Evolutionary conservation across 768 basidiomycete species (phyloP).

Genomic region (Russula olivacea): DNA sequence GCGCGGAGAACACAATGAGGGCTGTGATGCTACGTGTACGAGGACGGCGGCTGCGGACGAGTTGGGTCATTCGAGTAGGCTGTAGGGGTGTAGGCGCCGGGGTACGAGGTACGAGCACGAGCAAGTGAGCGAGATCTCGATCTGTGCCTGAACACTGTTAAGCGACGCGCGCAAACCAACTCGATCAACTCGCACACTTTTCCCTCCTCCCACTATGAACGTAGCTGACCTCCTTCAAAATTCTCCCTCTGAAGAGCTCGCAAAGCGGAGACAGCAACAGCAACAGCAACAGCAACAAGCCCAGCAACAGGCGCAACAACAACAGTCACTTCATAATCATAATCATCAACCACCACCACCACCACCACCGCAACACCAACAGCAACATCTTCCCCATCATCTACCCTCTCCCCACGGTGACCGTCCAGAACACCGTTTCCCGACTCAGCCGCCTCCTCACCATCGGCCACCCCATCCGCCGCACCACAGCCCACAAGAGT

Average conservation of each 20-base stretch:
- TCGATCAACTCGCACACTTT: constrained; percentile 1
- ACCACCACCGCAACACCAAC: constrained; percentile 30
- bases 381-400: constrained; percentile 28
- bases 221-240: constrained; percentile 64
- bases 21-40: constrained; percentile 62
- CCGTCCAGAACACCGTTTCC: constrained; percentile 27
- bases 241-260: constrained; percentile 55
- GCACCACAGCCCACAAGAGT: constrained; percentile 22
- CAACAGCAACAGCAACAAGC: constrained; percentile 29
- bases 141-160: background rate
- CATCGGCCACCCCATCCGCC: constrained; percentile 23
- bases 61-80: constrained; percentile 74
- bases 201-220: constrained; percentile 45
- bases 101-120: too few relatives aligned
- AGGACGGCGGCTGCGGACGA: constrained; percentile 72
- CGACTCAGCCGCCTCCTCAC: constrained; percentile 23
- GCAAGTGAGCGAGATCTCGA: constrained; percentile 4
- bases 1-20: constrained; percentile 66
- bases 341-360: constrained; percentile 31
- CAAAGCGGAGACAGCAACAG: constrained; percentile 30
- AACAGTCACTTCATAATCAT: constrained; percentile 28
- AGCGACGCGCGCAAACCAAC: background rate
- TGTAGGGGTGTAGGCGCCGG: constrained; percentile 62
- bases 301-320: constrained; percentile 21
- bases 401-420: constrained; percentile 28